Evolutionary conservation across 169 alveolate genomes (phyloP).

Genomic region (Eimeria acervulina): DNA sequence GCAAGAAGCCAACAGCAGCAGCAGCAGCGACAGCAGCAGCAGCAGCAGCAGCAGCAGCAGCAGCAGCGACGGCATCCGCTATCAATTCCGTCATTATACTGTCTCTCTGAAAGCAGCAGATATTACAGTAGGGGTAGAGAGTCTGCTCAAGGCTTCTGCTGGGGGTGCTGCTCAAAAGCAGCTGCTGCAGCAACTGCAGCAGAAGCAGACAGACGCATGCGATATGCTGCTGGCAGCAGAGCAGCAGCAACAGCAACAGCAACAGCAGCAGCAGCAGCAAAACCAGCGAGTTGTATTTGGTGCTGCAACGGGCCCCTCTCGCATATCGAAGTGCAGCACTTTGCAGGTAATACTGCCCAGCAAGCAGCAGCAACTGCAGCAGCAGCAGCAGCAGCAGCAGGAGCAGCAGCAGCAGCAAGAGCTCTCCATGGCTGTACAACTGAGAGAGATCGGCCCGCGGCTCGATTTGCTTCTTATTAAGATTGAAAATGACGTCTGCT

Average conservation of each 20-base stretch:
- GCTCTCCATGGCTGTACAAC: conserved; percentile 48
- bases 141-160: neutral
- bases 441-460: conserved; percentile 87
- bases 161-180: conserved; percentile 12
- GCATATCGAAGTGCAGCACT: conserved; percentile 17
- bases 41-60: conserved; percentile 2
- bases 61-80: neutral
- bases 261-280: conserved; percentile 43
- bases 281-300: neutral
- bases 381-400: too few species aligned
- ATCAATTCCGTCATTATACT: conserved; percentile 1
- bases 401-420: too few species aligned
- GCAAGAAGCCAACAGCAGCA: neutral
- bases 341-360: conserved; percentile 6
- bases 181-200: conserved; percentile 43
- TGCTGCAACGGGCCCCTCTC: neutral
- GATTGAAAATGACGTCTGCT: conserved; percentile 87
- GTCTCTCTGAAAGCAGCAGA: conserved; percentile 33
- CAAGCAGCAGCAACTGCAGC: too few species aligned
- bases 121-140: conserved; percentile 8
- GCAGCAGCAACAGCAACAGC: neutral
- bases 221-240: conserved; percentile 27
- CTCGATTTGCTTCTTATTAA: conserved; percentile 84
- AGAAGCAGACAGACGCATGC: conserved; percentile 41
- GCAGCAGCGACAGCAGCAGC: neutral